Evolutionary conservation across 2,329 filamentous ascomycete species (phyloP).

Genomic region (Cordyceps tenuipes): DNA sequence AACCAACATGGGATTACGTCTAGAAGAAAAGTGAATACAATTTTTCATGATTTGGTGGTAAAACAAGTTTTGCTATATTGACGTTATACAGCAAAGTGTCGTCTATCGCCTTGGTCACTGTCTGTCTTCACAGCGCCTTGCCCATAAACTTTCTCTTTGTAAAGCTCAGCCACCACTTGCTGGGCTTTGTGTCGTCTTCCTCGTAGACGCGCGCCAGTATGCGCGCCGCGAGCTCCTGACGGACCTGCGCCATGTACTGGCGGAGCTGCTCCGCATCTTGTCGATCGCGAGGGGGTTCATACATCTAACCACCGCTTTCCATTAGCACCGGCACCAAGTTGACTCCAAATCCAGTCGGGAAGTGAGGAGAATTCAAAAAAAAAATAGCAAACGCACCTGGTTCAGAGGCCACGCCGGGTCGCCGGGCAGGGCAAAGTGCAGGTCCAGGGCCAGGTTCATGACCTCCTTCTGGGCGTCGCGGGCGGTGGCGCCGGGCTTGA

Average conservation of each 20-base stretch:
- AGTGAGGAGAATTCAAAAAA: too few species aligned
- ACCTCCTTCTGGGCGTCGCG: slow-evolving; percentile 63
- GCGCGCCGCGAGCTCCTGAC: slow-evolving; percentile 80
- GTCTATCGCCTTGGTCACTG: background rate
- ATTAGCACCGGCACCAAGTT: too few species aligned
- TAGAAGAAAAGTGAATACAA: background rate
- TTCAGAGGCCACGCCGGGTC: slow-evolving; percentile 91
- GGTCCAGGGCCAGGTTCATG: slow-evolving; percentile 83
- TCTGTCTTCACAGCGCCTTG: slow-evolving; percentile 59
- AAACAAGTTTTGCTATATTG: slow-evolving; percentile 14
- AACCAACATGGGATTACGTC: too few species aligned
- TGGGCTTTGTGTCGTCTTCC: slow-evolving; percentile 62
- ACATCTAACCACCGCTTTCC: slow-evolving; percentile 48
- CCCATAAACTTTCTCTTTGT: slow-evolving; percentile 99
- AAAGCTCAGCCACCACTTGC: slow-evolving; percentile 97
- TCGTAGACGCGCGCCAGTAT: slow-evolving; percentile 82
- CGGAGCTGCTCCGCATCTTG: slow-evolving; percentile 83
- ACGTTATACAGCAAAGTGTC: slow-evolving; percentile 17
- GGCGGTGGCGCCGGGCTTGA: slow-evolving; percentile 62
- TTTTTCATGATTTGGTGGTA: background rate
- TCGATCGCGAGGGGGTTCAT: slow-evolving; percentile 77
- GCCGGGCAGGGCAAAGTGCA: slow-evolving; percentile 87
- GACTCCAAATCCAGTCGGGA: too few species aligned
- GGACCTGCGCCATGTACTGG: slow-evolving; percentile 85
- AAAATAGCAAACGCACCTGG: slow-evolving; percentile 44